A percentile compares a stretch with the other conserved stretches of the same genome.
Evolutionary conservation across 2,329 filamentous ascomycete genomes (phyloP).

Genomic region (Aspergillus aculeatus): DNA sequence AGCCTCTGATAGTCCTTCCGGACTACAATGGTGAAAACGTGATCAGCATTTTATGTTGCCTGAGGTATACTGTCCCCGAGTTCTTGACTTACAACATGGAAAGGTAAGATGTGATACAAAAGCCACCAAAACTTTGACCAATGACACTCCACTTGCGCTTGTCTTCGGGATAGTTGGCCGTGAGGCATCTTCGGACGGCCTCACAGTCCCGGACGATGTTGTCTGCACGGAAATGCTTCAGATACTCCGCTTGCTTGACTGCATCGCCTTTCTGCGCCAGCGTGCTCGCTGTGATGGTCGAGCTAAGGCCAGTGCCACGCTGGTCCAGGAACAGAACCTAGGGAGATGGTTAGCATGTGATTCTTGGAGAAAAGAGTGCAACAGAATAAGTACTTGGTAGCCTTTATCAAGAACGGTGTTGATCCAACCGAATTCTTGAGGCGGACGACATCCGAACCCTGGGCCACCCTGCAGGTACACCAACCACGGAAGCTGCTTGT

Average conservation of each 20-base stretch:
- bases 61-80: not conserved
- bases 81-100: conserved; percentile 59
- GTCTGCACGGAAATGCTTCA: conserved; percentile 83
- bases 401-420: conserved; percentile 70
- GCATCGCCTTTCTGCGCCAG: conserved; percentile 64
- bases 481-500: conserved; percentile 57
- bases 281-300: conserved; percentile 71
- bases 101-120: conserved; percentile 79
- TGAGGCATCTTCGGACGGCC: conserved; percentile 75
- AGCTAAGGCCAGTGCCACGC: conserved; percentile 82
- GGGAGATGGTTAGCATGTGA: not conserved
- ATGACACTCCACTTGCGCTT: conserved; percentile 81
- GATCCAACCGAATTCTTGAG: conserved; percentile 72
- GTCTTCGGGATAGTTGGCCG: conserved; percentile 64
- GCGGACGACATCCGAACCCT: conserved; percentile 71
- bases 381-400: conserved; percentile 62
- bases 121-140: conserved; percentile 90
- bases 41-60: not conserved
- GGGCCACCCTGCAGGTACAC: conserved; percentile 85
- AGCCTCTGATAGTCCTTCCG: conserved; percentile 73
- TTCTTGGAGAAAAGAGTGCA: not conserved
- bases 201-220: conserved; percentile 88
- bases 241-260: conserved; percentile 71
- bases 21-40: conserved; percentile 40
- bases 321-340: conserved; percentile 79